Conservation (phyloP, 257 asterid genomes). For the Nicotiana tomentosiformis region DNA sequence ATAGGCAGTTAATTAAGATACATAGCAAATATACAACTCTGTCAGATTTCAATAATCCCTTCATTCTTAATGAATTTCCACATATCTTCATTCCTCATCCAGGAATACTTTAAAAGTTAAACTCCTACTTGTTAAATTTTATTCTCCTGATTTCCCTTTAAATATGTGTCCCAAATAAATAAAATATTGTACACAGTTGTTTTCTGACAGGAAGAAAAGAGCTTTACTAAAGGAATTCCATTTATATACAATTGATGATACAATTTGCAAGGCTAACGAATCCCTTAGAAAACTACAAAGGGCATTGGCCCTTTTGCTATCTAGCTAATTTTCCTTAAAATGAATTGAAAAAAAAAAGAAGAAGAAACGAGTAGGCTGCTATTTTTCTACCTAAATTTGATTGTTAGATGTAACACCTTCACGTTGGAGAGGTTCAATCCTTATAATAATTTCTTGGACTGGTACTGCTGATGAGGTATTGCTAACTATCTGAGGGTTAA, state of each 20-base stretch:
- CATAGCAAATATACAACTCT: not conserved
- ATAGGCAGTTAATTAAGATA: no score
- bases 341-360: not conserved
- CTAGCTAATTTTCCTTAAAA: not conserved
- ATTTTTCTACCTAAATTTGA: not conserved
- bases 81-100: not conserved
- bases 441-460: not conserved
- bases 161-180: not conserved
- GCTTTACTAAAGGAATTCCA: not conserved
- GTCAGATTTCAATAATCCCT: not conserved
- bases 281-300: not conserved
- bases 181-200: not conserved
- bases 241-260: slow-evolving; percentile 1
- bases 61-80: not conserved
- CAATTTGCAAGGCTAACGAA: not conserved
- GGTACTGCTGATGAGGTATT: not conserved
- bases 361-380: not conserved
- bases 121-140: not conserved
- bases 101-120: slow-evolving; percentile 1
- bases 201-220: not conserved
- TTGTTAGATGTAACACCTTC: not conserved
- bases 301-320: not conserved
- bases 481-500: not conserved
- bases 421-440: slow-evolving; percentile 7
- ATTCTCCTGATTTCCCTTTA: not conserved